These are phyloP conservation scores for Backusella australiensis DNA, from an alignment of 192 early-diverging fungal genomes.

Conservation along the genomic window DNA sequence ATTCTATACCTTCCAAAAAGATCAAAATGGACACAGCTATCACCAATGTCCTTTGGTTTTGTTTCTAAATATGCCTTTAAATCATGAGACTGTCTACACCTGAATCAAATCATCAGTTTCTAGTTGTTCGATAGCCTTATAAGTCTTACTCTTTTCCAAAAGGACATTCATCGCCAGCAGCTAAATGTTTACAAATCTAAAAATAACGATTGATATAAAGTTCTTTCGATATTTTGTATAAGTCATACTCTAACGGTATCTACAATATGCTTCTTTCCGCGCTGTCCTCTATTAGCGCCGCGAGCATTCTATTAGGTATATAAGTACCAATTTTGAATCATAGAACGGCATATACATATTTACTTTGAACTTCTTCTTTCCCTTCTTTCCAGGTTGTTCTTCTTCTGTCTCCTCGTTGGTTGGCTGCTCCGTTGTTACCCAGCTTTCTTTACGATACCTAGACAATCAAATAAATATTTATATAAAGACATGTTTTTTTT, in stretches of 20 bases:
- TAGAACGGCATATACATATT: background rate
- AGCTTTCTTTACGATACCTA: slow-evolving; percentile 14
- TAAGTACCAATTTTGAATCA: too few relatives aligned
- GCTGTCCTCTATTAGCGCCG: slow-evolving; percentile 29
- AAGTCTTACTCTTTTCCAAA: slow-evolving; percentile 37
- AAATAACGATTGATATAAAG: background rate
- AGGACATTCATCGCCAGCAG: slow-evolving; percentile 47
- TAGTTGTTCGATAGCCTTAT: background rate
- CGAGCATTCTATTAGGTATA: background rate
- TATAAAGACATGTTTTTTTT: background rate
- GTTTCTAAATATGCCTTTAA: slow-evolving; percentile 61
- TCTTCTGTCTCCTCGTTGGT: background rate
- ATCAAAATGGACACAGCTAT: slow-evolving; percentile 67
- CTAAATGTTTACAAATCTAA: slow-evolving; percentile 52
- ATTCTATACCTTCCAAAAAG: slow-evolving; percentile 67
- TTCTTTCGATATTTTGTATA: background rate
- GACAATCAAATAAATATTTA: background rate
- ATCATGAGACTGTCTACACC: slow-evolving; percentile 84
- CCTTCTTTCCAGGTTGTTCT: background rate
- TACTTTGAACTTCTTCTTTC: background rate
- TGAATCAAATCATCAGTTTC: slow-evolving; percentile 12
- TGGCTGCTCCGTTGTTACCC: background rate
- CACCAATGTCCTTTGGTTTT: slow-evolving; percentile 78
- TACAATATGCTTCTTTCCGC: slow-evolving; percentile 22
- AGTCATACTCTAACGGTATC: slow-evolving; percentile 25